phyloP scores from a whole-genome alignment of 495 filamentous ascomycete genomes.

The Penicilliopsis zonata region DNA sequence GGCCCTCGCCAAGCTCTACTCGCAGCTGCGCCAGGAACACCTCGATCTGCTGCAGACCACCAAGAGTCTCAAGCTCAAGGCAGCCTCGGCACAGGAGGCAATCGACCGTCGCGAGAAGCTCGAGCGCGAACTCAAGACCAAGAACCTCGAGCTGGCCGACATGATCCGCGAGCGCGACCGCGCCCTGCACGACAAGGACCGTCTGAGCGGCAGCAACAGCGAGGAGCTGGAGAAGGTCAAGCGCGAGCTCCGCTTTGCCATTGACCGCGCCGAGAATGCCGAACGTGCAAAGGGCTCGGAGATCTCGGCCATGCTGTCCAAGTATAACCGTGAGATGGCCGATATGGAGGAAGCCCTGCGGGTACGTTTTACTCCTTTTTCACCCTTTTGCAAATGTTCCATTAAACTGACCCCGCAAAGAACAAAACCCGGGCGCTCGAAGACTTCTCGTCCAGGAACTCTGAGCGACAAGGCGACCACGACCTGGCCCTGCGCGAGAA shows the following conservation, averaged over 20 bases:
- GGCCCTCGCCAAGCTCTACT: slow-evolving; percentile 90
- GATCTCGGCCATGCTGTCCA: slow-evolving; percentile 82
- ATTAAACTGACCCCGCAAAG: slow-evolving; percentile 16
- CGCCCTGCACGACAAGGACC: slow-evolving; percentile 86
- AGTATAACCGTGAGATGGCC: slow-evolving; percentile 94
- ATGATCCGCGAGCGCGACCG: slow-evolving; percentile 97
- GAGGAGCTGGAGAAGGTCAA: slow-evolving; percentile 93
- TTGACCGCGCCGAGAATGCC: slow-evolving; percentile 85
- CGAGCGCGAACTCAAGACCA: slow-evolving; percentile 94
- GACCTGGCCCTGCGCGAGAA: slow-evolving; percentile 77
- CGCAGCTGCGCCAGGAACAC: slow-evolving; percentile 90
- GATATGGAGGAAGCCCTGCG: slow-evolving; percentile 88
- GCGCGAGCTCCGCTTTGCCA: slow-evolving; percentile 87
- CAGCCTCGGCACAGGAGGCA: slow-evolving; percentile 90
- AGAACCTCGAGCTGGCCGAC: slow-evolving; percentile 94
- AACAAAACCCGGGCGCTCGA: slow-evolving; percentile 81
- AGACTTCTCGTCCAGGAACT: slow-evolving; percentile 62
- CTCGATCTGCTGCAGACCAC: slow-evolving; percentile 89
- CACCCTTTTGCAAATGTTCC: not conserved
- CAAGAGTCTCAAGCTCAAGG: slow-evolving; percentile 91
- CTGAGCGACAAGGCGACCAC: slow-evolving; percentile 74
- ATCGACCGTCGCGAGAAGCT: slow-evolving; percentile 91
- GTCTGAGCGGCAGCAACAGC: slow-evolving; percentile 69
- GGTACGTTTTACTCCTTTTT: slow-evolving; percentile 14
- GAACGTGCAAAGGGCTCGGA: slow-evolving; percentile 89